Percentiles rank a stretch among this genome's conserved stretches.
Conservation (phyloP, 2,329 filamentous ascomycete genomes). For the Neoarthrinium moseri region DNA sequence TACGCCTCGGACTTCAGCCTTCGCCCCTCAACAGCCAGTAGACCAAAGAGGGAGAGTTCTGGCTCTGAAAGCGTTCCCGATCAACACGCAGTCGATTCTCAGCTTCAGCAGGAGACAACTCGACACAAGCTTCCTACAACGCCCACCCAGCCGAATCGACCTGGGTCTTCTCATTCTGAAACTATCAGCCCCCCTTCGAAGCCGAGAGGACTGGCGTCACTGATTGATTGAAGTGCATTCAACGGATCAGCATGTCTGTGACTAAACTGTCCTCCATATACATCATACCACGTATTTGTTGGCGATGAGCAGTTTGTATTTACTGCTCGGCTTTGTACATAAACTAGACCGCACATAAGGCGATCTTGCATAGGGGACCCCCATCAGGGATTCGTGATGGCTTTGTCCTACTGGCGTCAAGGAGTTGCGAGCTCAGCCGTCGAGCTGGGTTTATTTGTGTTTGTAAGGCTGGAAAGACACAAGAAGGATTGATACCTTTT, state of each 20-base stretch:
- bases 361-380: background rate
- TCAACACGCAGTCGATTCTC: slow-evolving; percentile 13
- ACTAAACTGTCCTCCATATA: background rate
- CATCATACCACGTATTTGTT: background rate
- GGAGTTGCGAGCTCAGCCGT: background rate
- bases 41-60: background rate
- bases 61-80: background rate
- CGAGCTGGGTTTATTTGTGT: background rate
- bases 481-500: background rate
- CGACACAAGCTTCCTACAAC: slow-evolving; percentile 19
- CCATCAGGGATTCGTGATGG: background rate
- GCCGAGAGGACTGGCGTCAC: slow-evolving; percentile 6
- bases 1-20: slow-evolving; percentile 8
- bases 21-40: slow-evolving; percentile 2
- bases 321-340: background rate
- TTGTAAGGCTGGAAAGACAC: background rate
- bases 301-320: background rate
- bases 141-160: slow-evolving; percentile 17
- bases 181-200: slow-evolving; percentile 12
- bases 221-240: slow-evolving; percentile 13
- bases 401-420: background rate
- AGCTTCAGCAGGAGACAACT: slow-evolving; percentile 11
- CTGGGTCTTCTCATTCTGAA: slow-evolving; percentile 15
- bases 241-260: too few species aligned
- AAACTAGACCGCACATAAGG: background rate